These are phyloP conservation scores for Candida gigantensis DNA, from an alignment of 1,139 yeast genomes.

Conservation along the genomic window DNA sequence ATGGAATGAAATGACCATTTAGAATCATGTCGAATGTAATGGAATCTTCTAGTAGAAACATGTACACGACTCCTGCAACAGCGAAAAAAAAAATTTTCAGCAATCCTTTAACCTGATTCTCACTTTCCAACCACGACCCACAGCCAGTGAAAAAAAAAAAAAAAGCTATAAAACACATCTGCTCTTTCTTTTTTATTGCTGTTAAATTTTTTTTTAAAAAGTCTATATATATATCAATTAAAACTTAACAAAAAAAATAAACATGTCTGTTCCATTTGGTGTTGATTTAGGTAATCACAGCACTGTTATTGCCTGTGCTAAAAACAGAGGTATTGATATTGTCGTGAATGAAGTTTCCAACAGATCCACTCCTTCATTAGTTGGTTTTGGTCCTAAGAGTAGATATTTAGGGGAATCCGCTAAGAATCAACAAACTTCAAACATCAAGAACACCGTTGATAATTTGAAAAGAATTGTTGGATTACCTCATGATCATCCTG, in stretches of 20 bases:
- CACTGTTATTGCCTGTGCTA: slow-evolving; percentile 96
- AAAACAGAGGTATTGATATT: slow-evolving; percentile 97
- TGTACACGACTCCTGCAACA: slow-evolving; percentile 4
- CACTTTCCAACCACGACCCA: background rate
- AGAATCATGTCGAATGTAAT: slow-evolving; percentile 1
- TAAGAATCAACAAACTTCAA: slow-evolving; percentile 93
- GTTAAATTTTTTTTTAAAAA: background rate
- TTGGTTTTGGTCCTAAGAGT: slow-evolving; percentile 87
- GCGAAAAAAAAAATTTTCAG: slow-evolving; percentile 2
- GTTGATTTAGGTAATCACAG: slow-evolving; percentile 95
- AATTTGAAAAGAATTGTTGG: slow-evolving; percentile 92
- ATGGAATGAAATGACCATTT: too few relatives aligned
- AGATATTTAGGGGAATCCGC: slow-evolving; percentile 95
- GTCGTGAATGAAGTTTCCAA: slow-evolving; percentile 98
- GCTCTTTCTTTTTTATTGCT: background rate
- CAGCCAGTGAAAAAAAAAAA: background rate
- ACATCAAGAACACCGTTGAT: slow-evolving; percentile 93
- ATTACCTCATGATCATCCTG: slow-evolving; percentile 73
- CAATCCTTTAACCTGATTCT: background rate
- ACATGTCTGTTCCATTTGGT: slow-evolving; percentile 84
- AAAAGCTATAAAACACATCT: background rate
- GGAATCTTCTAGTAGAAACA: slow-evolving; percentile 8
- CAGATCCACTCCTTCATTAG: slow-evolving; percentile 93
- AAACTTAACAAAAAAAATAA: slow-evolving; percentile 13
- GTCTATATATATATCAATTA: slow-evolving; percentile 5